Evolutionary conservation across 495 filamentous ascomycete genomes (phyloP).

Genomic region (Endocarpon pusillum): DNA sequence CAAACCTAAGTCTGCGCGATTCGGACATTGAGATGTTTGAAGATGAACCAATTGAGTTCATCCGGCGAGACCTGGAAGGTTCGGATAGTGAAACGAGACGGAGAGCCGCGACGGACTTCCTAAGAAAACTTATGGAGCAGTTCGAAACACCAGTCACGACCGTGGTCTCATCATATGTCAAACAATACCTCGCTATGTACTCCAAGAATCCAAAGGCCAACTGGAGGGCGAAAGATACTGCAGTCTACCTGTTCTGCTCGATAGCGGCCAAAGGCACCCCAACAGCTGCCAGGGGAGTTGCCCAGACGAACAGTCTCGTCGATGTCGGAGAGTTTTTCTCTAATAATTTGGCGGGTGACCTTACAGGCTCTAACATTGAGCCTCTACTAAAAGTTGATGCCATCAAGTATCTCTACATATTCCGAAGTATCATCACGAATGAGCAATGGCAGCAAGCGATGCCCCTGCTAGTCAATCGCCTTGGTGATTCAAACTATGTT

Average conservation of each 20-base stretch:
- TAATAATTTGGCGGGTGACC: conserved; percentile 68
- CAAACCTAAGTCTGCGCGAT: conserved; percentile 77
- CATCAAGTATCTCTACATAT: conserved; percentile 91
- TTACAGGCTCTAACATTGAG: conserved; percentile 47
- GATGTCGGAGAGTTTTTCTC: conserved; percentile 89
- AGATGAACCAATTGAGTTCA: conserved; percentile 98
- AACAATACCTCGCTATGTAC: conserved; percentile 57
- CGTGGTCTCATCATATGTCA: conserved; percentile 65
- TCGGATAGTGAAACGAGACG: conserved; percentile 88
- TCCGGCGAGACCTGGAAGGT: conserved; percentile 85
- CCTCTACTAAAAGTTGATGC: conserved; percentile 91
- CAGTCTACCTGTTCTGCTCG: conserved; percentile 83
- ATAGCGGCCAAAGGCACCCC: conserved; percentile 81
- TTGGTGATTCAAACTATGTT: conserved; percentile 76
- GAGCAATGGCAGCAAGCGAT: conserved; percentile 78
- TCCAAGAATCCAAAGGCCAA: conserved; percentile 47
- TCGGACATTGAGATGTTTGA: conserved; percentile 92
- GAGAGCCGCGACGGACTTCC: conserved; percentile 83
- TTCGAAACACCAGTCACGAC: conserved; percentile 72
- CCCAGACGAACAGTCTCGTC: conserved; percentile 65
- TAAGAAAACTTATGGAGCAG: conserved; percentile 68
- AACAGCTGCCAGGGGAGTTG: conserved; percentile 73
- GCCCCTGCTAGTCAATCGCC: conserved; percentile 73
- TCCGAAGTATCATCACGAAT: conserved; percentile 77
- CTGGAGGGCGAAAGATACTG: conserved; percentile 96